Base-by-base conservation (phyloP, 768 basidiomycete species). In the Saitozyma sp. region DNA sequence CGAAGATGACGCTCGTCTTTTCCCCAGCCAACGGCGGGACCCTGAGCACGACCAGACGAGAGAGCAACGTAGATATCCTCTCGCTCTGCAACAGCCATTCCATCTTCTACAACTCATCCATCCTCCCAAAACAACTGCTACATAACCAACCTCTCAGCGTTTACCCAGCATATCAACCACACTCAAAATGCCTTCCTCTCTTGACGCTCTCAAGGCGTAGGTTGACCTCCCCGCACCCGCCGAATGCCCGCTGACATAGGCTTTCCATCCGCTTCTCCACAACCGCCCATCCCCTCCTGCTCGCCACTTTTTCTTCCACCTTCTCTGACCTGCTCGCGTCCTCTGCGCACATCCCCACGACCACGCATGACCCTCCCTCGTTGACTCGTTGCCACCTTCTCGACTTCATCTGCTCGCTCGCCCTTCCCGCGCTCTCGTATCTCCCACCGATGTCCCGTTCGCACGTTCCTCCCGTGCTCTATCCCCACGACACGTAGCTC, bases 401-500 rank as follows among this genome's bases (percentile, higher is more conserved):
- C 29, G 29, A 5, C 29, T 29, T 2, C 2, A 29, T 63, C 60
- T 19, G 50, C 20, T 40, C 29, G n/a, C 48, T 19, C 46, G n/a
- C 52, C 37, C 53, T 54, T 17, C 38, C 38, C 40, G 9, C 38
- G 49, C 11, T 52, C n/a, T 53, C 16, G 14, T 16, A 13, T 16
- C 40, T 39, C 14, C 4, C 29, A 29, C 5, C 5, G 29, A 29
- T 52, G 10, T 46, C 41, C 19, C 37, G 10, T 55, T 13, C 40
- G 45, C 13, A 46, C n/a, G 45, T 46, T 46, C 11, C 45, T 46
- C 11, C 45, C 11, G 45, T 6, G 29, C 29, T 29, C 29, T 29
- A 29, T 29, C 14, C 20, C 20, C 53, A 10, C 29, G 38, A 54
- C 38, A 1, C 50, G 19, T 56, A 75, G 74, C 50, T 89, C 90